Percentiles rank a stretch among this genome's conserved stretches.
These are phyloP conservation scores for Solanum sitiens DNA, from an alignment of 257 asterid genomes.

Conservation along the genomic window DNA sequence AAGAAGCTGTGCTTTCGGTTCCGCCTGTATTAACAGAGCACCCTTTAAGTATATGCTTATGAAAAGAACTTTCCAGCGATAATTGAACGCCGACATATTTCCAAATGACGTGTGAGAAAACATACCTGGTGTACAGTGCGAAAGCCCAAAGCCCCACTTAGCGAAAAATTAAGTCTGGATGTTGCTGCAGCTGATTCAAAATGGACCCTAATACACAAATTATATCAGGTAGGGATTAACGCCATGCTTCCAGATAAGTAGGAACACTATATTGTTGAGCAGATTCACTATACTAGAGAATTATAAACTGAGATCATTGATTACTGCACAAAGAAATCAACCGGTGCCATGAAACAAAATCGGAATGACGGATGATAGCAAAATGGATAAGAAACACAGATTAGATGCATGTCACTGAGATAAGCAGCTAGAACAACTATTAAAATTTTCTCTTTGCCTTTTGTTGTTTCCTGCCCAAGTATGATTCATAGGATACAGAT, in stretches of 20 bases:
- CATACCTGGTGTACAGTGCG: slow-evolving; percentile 86
- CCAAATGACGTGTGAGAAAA: background rate
- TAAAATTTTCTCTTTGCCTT: background rate
- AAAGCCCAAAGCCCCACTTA: slow-evolving; percentile 82
- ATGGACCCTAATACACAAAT: slow-evolving; percentile 45
- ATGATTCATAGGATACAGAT: background rate
- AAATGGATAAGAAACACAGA: background rate
- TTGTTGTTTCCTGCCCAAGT: background rate
- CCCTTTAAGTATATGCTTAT: background rate
- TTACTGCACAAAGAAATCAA: background rate
- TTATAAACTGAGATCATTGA: background rate
- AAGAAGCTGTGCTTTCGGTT: slow-evolving; percentile 69
- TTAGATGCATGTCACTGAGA: background rate
- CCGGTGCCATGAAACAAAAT: background rate
- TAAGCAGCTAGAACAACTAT: background rate
- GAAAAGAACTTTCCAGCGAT: background rate
- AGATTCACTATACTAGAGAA: background rate
- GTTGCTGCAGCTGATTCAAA: slow-evolving; percentile 60
- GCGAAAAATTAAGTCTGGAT: slow-evolving; percentile 40
- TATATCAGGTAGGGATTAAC: background rate
- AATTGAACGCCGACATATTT: background rate
- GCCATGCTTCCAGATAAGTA: background rate
- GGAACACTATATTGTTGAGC: background rate
- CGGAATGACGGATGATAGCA: background rate
- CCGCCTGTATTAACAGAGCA: slow-evolving; percentile 40